A percentile compares a stretch with the other conserved stretches of the same genome.
phyloP scores from a whole-genome alignment of 768 basidiomycete species.

The Filobasidium wieringae region DNA sequence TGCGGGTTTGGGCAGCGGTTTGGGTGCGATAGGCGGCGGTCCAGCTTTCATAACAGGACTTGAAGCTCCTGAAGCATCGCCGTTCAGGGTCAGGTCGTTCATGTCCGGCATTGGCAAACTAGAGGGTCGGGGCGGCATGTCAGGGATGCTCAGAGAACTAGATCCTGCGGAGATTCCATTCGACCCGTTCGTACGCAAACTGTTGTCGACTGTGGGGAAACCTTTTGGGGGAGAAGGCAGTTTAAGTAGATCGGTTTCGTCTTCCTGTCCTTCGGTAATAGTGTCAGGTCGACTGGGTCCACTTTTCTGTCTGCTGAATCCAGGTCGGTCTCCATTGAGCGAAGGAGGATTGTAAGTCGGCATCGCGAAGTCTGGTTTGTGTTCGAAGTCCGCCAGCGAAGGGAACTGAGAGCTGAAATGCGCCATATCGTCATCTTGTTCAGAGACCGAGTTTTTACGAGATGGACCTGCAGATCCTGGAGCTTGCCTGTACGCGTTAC shows the following conservation, averaged over 20 bases:
- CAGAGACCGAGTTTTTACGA: background rate
- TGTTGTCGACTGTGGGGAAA: background rate
- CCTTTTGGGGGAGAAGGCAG: background rate
- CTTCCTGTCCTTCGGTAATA: constrained; percentile 11
- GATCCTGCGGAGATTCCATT: background rate
- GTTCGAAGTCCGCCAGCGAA: constrained; percentile 33
- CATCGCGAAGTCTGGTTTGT: constrained; percentile 3
- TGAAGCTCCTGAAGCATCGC: background rate
- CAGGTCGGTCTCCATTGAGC: background rate
- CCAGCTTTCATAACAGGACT: constrained; percentile 23
- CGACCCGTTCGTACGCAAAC: background rate
- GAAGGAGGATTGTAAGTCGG: background rate
- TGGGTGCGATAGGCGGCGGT: background rate
- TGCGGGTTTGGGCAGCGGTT: background rate
- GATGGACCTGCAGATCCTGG: too few relatives aligned
- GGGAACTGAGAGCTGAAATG: constrained; percentile 35
- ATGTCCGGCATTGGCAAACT: constrained; percentile 7
- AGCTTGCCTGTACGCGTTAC: too few relatives aligned
- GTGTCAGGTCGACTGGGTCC: background rate
- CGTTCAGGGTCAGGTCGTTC: background rate
- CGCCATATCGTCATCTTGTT: constrained; percentile 17
- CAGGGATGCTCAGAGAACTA: background rate
- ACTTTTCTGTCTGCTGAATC: background rate
- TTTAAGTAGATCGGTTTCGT: background rate
- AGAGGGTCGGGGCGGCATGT: constrained; percentile 5